A percentile compares a stretch with the other conserved stretches of the same genome.
phyloP scores from a whole-genome alignment of 2,329 filamentous ascomycete genomes.

The Daldinia sp. region DNA sequence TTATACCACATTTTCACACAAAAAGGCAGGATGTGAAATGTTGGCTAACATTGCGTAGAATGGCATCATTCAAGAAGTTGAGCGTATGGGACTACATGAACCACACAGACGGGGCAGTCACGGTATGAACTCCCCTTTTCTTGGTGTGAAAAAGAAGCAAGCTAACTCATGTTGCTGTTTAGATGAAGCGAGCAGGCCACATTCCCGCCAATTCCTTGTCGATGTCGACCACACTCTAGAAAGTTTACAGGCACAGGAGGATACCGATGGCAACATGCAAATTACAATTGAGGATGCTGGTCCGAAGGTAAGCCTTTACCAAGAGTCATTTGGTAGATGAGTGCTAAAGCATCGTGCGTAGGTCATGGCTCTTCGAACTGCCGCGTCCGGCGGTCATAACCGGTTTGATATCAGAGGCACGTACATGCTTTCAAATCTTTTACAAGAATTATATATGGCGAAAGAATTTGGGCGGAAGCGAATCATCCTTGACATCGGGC shows the following conservation, averaged over 20 bases:
- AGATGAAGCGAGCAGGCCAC: conserved; percentile 77
- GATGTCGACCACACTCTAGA: conserved; percentile 85
- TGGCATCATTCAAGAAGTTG: conserved; percentile 61
- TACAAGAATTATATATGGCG: conserved; percentile 93
- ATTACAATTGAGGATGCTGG: conserved; percentile 97
- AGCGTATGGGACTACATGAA: conserved; percentile 59
- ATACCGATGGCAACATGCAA: conserved; percentile 93
- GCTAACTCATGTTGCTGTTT: conserved; percentile 16
- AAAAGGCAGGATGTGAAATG: not conserved
- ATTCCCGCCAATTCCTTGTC: conserved; percentile 80
- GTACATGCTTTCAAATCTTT: conserved; percentile 95
- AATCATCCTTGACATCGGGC: conserved; percentile 89
- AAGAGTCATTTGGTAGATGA: conserved; percentile 46
- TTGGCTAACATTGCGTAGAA: conserved; percentile 54
- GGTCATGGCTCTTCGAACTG: conserved; percentile 85
- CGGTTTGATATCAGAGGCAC: conserved; percentile 92
- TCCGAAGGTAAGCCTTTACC: conserved; percentile 69
- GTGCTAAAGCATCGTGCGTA: conserved; percentile 47
- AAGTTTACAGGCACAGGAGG: conserved; percentile 82
- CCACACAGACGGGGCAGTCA: conserved; percentile 68
- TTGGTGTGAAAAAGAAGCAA: not conserved
- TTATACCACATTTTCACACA: not conserved
- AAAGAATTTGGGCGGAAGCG: conserved; percentile 89
- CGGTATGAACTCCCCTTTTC: conserved; percentile 50
- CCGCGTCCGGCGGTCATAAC: conserved; percentile 84